A percentile compares a stretch with the other conserved stretches of the same genome.
Evolutionary conservation across 352 stramenopile species (phyloP).

Genomic region (Pythium plurisporium): DNA sequence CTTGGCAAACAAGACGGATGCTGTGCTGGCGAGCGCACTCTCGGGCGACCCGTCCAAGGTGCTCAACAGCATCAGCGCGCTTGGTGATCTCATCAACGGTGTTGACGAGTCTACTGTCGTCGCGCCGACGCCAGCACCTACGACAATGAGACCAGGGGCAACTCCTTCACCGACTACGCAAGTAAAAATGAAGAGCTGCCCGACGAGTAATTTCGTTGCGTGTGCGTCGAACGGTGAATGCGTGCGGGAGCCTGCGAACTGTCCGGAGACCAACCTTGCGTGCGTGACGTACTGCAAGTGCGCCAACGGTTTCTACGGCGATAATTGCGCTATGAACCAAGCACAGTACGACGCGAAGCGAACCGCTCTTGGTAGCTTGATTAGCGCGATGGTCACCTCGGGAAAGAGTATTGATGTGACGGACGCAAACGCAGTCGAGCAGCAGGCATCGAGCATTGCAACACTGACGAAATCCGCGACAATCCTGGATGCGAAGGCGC

Average conservation of each 20-base stretch:
- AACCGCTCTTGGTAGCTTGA: constrained; percentile 40
- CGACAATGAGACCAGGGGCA: constrained; percentile 13
- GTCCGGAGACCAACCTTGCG: constrained; percentile 42
- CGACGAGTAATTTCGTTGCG: constrained; percentile 30
- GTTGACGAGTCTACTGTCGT: constrained; percentile 27
- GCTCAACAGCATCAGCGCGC: constrained; percentile 58
- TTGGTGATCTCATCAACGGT: constrained; percentile 59
- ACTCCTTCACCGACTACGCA: constrained; percentile 18
- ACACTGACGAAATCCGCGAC: constrained; percentile 63
- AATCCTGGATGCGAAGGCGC: constrained; percentile 43
- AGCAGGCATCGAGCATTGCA: constrained; percentile 55
- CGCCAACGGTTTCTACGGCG: constrained; percentile 41
- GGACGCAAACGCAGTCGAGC: constrained; percentile 50
- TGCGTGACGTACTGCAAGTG: constrained; percentile 53
- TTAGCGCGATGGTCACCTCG: constrained; percentile 54
- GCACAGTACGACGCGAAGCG: constrained; percentile 50
- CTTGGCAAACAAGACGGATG: constrained; percentile 46
- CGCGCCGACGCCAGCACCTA: constrained; percentile 22
- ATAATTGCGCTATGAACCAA: constrained; percentile 55
- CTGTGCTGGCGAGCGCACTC: constrained; percentile 38
- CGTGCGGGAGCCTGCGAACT: constrained; percentile 34
- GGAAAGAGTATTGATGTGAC: constrained; percentile 42
- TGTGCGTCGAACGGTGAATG: constrained; percentile 51
- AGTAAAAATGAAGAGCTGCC: constrained; percentile 46
- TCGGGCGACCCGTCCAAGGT: constrained; percentile 56